Base-by-base conservation (phyloP, 768 basidiomycete species). In the Ramaria rubella region DNA sequence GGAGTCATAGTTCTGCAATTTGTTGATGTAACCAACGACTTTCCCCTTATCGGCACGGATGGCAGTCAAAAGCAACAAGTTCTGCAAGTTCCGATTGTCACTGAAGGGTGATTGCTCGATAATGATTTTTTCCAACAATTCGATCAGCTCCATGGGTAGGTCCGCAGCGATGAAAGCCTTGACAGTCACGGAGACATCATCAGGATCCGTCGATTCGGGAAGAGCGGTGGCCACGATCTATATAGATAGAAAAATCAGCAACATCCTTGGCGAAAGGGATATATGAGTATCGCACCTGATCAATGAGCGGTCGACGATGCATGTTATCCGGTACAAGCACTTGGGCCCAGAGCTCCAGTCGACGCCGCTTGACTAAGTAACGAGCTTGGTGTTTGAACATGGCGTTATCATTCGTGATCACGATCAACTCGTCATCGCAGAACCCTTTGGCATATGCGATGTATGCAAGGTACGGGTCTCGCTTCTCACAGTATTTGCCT, bases 331-430 rank as follows among this genome's bases (percentile, higher is more conserved):
- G 78, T 11, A 82, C 77, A 55, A 99, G 85, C 33, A 99, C 96
- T 72, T 97, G 93, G 1, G 87, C 83, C 96, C 96, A 99, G 29
- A 99, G 82, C 59, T 98, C 96, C 15, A 89, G 83, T 60, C 91
- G 85, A 60, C 96, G 90, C 63, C 96, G 86, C 73, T 94, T 96
- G 67, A 97, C 90, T 57, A 99, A 83, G 73, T 99, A 99, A 27
- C 96, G 87, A 52, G 96, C 91, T 72, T 98, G 96, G 66, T 99
- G 95, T 73, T 98, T 99, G 81, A 94, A 99, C 96, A 99, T 99
- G 12, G 94, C 86, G 75, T 99, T 99, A 62, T 95, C 94, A 68
- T 98, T 98, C 48, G 96, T 98, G 69, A 99, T 95, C 21, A 83
- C 70, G 66, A 99, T 94, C 58, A 99, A 81, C 71, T 99, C 96